Base-by-base conservation (phyloP, 257 asterid genomes). In the Fraxinus quadrangulata region DNA sequence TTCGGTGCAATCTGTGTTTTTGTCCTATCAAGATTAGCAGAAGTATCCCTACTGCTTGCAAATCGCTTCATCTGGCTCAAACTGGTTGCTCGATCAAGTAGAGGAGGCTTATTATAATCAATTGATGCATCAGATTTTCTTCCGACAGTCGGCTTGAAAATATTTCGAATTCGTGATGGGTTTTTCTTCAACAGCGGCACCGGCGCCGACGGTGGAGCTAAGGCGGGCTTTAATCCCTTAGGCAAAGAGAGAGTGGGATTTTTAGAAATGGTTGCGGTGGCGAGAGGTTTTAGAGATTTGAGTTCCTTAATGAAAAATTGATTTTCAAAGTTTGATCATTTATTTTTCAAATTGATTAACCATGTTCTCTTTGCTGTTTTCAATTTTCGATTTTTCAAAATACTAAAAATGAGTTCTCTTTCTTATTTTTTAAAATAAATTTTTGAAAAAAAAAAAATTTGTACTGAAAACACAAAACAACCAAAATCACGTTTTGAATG, bases 61-160 rank as follows among this genome's bases (percentile, higher is more conserved):
- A 83, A 83, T 70, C 78, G 77, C 74, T 79, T 85, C 88, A 85
- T 83, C 17, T 86, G 85, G n/a, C 83, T 77, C 79, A 88, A 70
- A 40, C 82, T 8, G 0, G 90, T 87, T 3, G 87, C 80, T 39
- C 76, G 24, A 47, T 73, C 78, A 13, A 71, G 39, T 4, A 65
- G 23, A 9, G 67, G 34, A n/a, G 77, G 39, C 17, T 40, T 65
- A 8, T 72, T 42, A 0, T 19, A 51, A 23, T 70, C 77, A 0
- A 11, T 49, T 6, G 73, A n/a, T 67, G 78, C 83, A 67, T 86
- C 85, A 34, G 81, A 81, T 72, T 83, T 86, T 66, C 85, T 75
- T 1, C 40, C 10, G 40, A 36, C 40, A 6, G 63, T 1, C 19
- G 73, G 5, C 21, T 70, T 56, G 49, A 80, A 86, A 0, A 81